Conservation (phyloP, 2,329 filamentous ascomycete genomes). For the Aspergillus felis region DNA sequence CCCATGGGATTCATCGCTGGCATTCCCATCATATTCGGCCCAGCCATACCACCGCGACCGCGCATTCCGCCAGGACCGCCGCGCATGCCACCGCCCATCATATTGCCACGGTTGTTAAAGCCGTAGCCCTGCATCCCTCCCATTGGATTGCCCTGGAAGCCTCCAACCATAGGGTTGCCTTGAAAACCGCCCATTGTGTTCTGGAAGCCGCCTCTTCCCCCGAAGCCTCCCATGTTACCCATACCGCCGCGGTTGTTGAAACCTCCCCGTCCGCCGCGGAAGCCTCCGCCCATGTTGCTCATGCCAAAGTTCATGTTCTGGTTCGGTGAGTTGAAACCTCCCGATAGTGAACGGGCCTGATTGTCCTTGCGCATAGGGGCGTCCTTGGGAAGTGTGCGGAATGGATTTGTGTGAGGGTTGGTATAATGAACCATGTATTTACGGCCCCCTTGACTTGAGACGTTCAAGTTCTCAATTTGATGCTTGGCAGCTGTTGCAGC, state of each 20-base stretch:
- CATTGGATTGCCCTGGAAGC: constrained; percentile 43
- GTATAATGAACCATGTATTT: constrained; percentile 70
- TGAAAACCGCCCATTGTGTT: constrained; percentile 41
- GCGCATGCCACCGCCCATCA: constrained; percentile 51
- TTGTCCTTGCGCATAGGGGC: constrained; percentile 68
- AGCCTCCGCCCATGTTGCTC: constrained; percentile 48
- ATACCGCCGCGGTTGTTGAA: constrained; percentile 26
- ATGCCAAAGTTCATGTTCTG: constrained; percentile 41
- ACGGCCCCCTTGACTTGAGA: constrained; percentile 57
- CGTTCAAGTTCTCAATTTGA: constrained; percentile 65
- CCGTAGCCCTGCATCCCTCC: constrained; percentile 50
- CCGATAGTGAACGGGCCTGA: constrained; percentile 48
- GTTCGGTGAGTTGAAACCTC: constrained; percentile 40
- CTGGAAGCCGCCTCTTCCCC: constrained; percentile 47
- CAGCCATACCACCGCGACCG: constrained; percentile 57
- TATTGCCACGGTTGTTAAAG: constrained; percentile 52
- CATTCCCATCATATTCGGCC: constrained; percentile 52
- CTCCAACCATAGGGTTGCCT: constrained; percentile 45
- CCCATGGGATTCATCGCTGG: constrained; percentile 50
- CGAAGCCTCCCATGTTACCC: constrained; percentile 49
- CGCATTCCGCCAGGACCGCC: constrained; percentile 56
- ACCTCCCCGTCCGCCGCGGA: constrained; percentile 49
- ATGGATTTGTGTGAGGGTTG: constrained; percentile 74
- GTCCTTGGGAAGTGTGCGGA: constrained; percentile 87
- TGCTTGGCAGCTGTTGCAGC: constrained; percentile 83